Percentiles rank a stretch among this genome's conserved stretches.
phyloP scores from a whole-genome alignment of 257 asterid species.

The Mentha longifolia region DNA sequence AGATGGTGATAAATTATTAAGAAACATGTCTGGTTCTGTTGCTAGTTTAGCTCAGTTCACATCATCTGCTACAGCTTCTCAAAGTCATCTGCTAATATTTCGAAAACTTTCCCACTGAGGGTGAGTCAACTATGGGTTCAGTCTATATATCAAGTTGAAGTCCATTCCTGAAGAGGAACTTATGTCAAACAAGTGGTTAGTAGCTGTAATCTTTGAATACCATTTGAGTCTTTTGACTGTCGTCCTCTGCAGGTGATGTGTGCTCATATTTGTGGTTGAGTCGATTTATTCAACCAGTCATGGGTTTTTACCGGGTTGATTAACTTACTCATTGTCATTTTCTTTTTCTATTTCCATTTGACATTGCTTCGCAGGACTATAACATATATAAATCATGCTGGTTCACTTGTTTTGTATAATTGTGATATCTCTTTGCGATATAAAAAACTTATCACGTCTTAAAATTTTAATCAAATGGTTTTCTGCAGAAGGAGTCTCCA shows the following conservation, averaged over 20 bases:
- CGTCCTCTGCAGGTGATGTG: constrained; percentile 17
- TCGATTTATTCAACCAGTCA: constrained; percentile 9
- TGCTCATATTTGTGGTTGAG: not conserved
- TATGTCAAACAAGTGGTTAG: not conserved
- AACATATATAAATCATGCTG: not conserved
- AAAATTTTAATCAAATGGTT: constrained; percentile 1
- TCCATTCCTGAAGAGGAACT: not conserved
- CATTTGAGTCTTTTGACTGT: constrained; percentile 11
- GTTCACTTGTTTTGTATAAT: constrained; percentile 12
- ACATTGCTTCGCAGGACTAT: not conserved
- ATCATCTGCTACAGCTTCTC: too few species aligned
- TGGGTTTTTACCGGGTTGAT: not conserved
- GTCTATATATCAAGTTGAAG: not conserved
- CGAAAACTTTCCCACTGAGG: too few species aligned
- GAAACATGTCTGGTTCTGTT: too few species aligned
- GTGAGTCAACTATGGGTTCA: too few species aligned
- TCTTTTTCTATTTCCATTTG: not conserved
- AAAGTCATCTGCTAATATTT: too few species aligned
- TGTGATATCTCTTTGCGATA: not conserved
- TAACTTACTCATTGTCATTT: not conserved
- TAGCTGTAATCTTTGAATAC: not conserved
- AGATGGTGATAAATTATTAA: too few species aligned
- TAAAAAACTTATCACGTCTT: not conserved
- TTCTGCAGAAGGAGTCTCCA: constrained; percentile 31
- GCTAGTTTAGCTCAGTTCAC: too few species aligned